Evolutionary conservation across 306 rosid species (phyloP).

Genomic region (Alnus rubra): DNA sequence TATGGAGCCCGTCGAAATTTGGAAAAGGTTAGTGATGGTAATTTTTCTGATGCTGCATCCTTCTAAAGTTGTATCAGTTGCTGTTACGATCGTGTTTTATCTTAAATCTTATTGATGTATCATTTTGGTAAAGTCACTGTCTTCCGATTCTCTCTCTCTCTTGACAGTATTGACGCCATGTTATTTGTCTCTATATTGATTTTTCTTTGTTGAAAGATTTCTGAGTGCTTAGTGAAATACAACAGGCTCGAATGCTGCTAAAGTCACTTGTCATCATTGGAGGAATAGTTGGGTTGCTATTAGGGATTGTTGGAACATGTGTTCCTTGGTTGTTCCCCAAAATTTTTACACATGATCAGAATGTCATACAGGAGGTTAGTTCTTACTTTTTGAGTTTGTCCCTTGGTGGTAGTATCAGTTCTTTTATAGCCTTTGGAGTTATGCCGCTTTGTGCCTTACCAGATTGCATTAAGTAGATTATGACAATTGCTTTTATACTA

Average conservation of each 20-base stretch:
- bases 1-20: constrained; percentile 63
- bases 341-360: constrained; percentile 73
- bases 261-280: constrained; percentile 79
- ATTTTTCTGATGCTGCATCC: constrained; percentile 15
- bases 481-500: background rate
- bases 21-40: constrained; percentile 63
- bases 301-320: constrained; percentile 74
- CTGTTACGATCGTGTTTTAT: background rate
- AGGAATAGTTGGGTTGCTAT: constrained; percentile 55
- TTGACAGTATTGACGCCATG: background rate
- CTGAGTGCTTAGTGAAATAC: constrained; percentile 26
- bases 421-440: background rate
- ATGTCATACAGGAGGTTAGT: constrained; percentile 73
- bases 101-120: background rate
- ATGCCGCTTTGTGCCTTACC: background rate
- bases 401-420: background rate
- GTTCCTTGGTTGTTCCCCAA: constrained; percentile 80
- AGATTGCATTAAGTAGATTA: background rate
- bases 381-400: constrained; percentile 16
- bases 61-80: background rate
- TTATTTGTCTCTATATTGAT: background rate
- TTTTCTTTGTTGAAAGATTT: constrained; percentile 16
- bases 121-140: background rate
- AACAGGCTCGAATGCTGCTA: constrained; percentile 73
- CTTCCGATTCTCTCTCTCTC: background rate